Evolutionary conservation across 2,329 filamentous ascomycete genomes (phyloP).

Genomic region (Leptographium lundbergii): DNA sequence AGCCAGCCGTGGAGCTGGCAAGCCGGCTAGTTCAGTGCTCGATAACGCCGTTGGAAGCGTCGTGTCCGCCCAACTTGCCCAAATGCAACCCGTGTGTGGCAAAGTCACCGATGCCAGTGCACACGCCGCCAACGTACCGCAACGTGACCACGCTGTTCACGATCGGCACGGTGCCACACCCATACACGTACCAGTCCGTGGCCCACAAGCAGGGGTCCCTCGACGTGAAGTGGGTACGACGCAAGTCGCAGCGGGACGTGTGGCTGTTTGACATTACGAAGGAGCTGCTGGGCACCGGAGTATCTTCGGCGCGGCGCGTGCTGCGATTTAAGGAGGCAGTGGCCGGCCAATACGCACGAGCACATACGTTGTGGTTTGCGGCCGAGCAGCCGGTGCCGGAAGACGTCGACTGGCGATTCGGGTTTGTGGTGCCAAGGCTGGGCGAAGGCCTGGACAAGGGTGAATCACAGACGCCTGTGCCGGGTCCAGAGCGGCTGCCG

Average conservation of each 20-base stretch:
- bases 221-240: slow-evolving; percentile 52
- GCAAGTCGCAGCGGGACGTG: slow-evolving; percentile 57
- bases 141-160: slow-evolving; percentile 66
- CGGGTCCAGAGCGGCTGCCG: slow-evolving; percentile 43
- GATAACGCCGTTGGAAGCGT: slow-evolving; percentile 55
- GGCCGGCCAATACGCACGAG: slow-evolving; percentile 50
- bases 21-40: slow-evolving; percentile 65
- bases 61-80: slow-evolving; percentile 71
- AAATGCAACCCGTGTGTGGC: slow-evolving; percentile 64
- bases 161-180: slow-evolving; percentile 81
- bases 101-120: slow-evolving; percentile 50
- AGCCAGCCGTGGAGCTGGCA: slow-evolving; percentile 60
- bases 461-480: slow-evolving; percentile 44
- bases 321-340: slow-evolving; percentile 71
- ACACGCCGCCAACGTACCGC: slow-evolving; percentile 52
- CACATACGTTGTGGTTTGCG: slow-evolving; percentile 67
- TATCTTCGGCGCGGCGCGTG: slow-evolving; percentile 52
- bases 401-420: slow-evolving; percentile 84
- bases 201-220: slow-evolving; percentile 47
- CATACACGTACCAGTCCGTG: slow-evolving; percentile 68
- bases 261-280: slow-evolving; percentile 67
- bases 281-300: slow-evolving; percentile 49
- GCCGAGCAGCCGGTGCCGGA: slow-evolving; percentile 50
- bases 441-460: slow-evolving; percentile 31
- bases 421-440: slow-evolving; percentile 61